Evolutionary conservation across 345 rosid genomes (phyloP).

Genomic region (Alliaria petiolata): DNA sequence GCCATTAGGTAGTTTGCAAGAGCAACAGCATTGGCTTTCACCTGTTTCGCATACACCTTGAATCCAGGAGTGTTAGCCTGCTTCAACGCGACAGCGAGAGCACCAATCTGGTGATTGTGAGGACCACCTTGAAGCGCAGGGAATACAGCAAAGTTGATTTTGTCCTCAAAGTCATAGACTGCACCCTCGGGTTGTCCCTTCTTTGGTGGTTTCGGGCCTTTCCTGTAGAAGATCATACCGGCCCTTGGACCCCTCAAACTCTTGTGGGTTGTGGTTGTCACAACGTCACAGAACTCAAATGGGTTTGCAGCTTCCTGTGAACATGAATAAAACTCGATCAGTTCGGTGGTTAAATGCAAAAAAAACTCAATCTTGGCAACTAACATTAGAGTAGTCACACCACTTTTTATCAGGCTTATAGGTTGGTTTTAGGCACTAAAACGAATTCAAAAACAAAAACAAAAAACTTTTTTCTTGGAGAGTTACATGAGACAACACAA

Average conservation of each 20-base stretch:
- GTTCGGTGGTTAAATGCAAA: neutral
- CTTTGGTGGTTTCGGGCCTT: conserved; percentile 97
- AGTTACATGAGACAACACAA: neutral
- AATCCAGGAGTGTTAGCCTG: conserved; percentile 79
- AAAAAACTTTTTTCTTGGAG: neutral
- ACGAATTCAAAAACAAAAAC: neutral
- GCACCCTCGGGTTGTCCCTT: conserved; percentile 97
- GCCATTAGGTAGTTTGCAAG: conserved; percentile 75
- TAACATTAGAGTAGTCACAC: neutral
- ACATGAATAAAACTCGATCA: conserved; percentile 14
- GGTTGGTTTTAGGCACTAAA: neutral
- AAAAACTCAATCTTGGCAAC: conserved; percentile 6
- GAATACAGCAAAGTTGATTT: conserved; percentile 95
- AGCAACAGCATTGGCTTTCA: conserved; percentile 95
- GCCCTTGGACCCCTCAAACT: conserved; percentile 99
- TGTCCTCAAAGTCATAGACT: conserved; percentile 92
- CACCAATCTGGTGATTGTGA: conserved; percentile 99
- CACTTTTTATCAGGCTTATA: neutral
- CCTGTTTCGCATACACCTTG: conserved; percentile 98
- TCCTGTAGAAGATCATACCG: conserved; percentile 98
- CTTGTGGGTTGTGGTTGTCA: conserved; percentile 99
- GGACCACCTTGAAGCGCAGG: conserved; percentile 99
- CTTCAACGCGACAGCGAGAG: conserved; percentile 96
- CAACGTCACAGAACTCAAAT: conserved; percentile 91
- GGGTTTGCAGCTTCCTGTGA: conserved; percentile 94